Conservation (phyloP, 208 protist species). For the Leishmania turanica region DNA sequence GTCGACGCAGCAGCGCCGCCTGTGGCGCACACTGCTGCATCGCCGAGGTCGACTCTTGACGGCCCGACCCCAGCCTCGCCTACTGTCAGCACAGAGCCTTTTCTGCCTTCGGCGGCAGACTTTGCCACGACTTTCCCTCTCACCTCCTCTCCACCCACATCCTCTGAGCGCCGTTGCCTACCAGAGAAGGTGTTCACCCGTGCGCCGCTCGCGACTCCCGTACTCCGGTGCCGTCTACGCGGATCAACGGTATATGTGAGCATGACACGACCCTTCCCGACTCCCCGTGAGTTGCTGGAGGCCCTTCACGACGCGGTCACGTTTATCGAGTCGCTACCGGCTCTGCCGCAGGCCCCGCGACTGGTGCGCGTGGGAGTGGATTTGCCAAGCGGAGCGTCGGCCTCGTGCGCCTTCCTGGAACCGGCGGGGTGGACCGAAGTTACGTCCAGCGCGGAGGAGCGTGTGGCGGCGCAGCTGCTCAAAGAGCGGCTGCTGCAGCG, state of each 20-base stretch:
- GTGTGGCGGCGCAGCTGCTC: slow-evolving; percentile 1
- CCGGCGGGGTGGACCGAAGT: slow-evolving; percentile 6
- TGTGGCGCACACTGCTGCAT: neutral
- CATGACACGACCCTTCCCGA: neutral
- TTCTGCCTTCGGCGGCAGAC: neutral
- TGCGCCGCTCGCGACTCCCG: neutral
- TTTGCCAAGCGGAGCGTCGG: neutral
- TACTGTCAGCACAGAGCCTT: neutral
- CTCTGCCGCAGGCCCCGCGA: slow-evolving; percentile 2
- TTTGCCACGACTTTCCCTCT: neutral
- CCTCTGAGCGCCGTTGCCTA: neutral
- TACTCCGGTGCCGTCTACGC: slow-evolving; percentile 21
- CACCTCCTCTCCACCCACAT: neutral
- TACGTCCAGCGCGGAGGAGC: neutral
- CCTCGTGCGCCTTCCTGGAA: slow-evolving; percentile 7
- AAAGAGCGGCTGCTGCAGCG: slow-evolving; percentile 31
- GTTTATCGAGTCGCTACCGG: slow-evolving; percentile 26
- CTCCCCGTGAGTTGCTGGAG: slow-evolving; percentile 20
- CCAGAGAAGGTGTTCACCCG: neutral
- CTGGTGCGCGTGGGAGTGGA: slow-evolving; percentile 23
- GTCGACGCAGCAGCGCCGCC: neutral
- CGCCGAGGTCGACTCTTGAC: neutral
- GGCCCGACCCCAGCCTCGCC: neutral
- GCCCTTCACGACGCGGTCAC: slow-evolving; percentile 30
- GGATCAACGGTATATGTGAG: slow-evolving; percentile 21